Conservation (phyloP, 1,139 yeast genomes). For the Hyphopichia burtonii region DNA sequence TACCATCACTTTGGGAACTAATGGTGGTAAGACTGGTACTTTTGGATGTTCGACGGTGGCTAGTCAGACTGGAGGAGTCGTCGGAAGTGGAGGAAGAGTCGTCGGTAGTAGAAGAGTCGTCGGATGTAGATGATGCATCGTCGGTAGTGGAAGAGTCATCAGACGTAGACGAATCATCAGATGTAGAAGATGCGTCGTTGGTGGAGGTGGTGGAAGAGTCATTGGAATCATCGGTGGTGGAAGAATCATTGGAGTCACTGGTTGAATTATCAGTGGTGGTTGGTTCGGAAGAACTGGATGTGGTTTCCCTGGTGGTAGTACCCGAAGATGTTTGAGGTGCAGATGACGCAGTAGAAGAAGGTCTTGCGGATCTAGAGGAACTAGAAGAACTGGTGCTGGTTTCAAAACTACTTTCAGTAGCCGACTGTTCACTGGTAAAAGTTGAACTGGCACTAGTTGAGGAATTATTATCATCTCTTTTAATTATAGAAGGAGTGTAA, state of each 20-base stretch:
- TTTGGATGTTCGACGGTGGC: slow-evolving; percentile 4
- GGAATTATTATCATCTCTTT: slow-evolving; percentile 4
- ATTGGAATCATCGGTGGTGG: slow-evolving; percentile 5
- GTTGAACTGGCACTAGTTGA: background rate
- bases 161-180: background rate
- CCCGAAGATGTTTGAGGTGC: slow-evolving; percentile 8
- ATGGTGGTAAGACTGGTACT: slow-evolving; percentile 24
- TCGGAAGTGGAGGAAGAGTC: slow-evolving; percentile 3
- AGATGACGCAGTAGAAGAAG: background rate
- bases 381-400: background rate
- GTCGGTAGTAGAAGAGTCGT: slow-evolving; percentile 8
- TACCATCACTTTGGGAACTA: slow-evolving; percentile 36
- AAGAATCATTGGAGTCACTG: slow-evolving; percentile 1
- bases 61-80: slow-evolving; percentile 5
- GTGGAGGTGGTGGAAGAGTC: background rate
- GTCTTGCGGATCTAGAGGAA: background rate
- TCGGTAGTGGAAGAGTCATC: background rate
- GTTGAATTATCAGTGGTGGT: slow-evolving; percentile 13
- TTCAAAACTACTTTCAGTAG: too few relatives aligned
- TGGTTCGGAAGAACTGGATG: slow-evolving; percentile 10
- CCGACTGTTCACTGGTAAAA: too few relatives aligned
- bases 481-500: background rate
- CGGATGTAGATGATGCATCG: background rate
- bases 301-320: too few relatives aligned
- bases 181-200: background rate